Percentiles rank a stretch among this genome's conserved stretches.
Conservation (phyloP, 768 basidiomycete genomes). For the Mycena filopes region DNA sequence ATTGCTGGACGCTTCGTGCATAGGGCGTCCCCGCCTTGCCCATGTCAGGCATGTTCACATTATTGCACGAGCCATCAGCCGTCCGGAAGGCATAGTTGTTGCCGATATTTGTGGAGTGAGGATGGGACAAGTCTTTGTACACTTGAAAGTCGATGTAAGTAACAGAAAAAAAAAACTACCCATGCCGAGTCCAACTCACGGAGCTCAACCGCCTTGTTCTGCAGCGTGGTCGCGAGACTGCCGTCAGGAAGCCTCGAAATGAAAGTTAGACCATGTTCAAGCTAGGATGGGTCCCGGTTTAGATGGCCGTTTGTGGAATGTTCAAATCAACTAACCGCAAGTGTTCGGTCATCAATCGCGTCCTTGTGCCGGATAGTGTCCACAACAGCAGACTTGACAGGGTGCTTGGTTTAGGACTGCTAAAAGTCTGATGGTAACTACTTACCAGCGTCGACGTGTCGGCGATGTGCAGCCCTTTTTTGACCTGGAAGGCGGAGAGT, state of each 20-base stretch:
- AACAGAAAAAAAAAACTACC: background rate
- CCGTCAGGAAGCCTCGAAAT: conserved; percentile 69
- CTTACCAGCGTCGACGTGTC: conserved; percentile 58
- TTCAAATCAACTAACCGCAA: conserved; percentile 62
- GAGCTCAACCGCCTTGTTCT: conserved; percentile 63
- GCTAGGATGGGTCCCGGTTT: conserved; percentile 48
- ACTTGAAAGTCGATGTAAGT: conserved; percentile 51
- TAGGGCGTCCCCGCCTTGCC: conserved; percentile 86
- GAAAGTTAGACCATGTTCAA: conserved; percentile 75
- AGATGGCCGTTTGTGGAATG: background rate
- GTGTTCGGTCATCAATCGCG: conserved; percentile 80
- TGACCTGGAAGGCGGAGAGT: conserved; percentile 47
- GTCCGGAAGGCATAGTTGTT: conserved; percentile 71
- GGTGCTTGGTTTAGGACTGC: background rate
- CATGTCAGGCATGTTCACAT: conserved; percentile 72
- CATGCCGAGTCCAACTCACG: conserved; percentile 54
- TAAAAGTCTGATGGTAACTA: conserved; percentile 33
- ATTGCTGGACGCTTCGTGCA: conserved; percentile 83
- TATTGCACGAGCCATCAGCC: conserved; percentile 85
- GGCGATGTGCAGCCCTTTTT: conserved; percentile 51
- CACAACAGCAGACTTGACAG: conserved; percentile 63
- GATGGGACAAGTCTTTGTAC: conserved; percentile 86
- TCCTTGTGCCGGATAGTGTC: conserved; percentile 70
- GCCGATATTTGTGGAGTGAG: conserved; percentile 76
- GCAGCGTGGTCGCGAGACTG: conserved; percentile 45